Evolutionary conservation across 75 land plant species (phyloP).

Genomic region (Isoetes taiwanensis): DNA sequence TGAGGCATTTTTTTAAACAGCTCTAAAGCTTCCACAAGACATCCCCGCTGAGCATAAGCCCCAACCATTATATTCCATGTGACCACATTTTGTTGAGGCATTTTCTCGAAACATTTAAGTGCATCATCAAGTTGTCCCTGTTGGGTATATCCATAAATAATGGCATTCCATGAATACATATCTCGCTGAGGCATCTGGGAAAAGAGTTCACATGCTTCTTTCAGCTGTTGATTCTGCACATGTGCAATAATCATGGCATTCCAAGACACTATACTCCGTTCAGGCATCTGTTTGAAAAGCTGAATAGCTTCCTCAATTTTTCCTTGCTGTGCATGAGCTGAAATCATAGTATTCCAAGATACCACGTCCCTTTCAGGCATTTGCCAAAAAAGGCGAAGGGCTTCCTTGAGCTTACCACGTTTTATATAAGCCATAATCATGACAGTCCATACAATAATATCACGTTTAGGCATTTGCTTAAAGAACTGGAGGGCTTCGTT

Average conservation of each 20-base stretch:
- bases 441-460: background rate
- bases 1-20: background rate
- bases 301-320: background rate
- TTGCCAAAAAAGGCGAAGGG: background rate
- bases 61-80: background rate
- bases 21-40: background rate
- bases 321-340: background rate
- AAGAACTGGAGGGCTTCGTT: background rate
- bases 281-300: background rate
- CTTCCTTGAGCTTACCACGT: background rate
- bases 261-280: background rate
- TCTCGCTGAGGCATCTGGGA: background rate
- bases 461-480: background rate
- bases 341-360: background rate
- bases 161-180: background rate
- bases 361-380: slow-evolving; percentile 1
- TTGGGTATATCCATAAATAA: background rate
- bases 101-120: background rate
- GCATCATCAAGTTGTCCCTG: background rate
- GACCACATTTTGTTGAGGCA: background rate
- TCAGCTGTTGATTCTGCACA: background rate
- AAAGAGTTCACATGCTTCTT: background rate
- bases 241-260: background rate
- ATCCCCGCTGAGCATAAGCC: background rate
- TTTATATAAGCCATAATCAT: background rate